Percentiles rank a stretch among this genome's conserved stretches.
Evolutionary conservation across 2,329 filamentous ascomycete genomes (phyloP).

Genomic region (Ceratocystis diversiconidia): DNA sequence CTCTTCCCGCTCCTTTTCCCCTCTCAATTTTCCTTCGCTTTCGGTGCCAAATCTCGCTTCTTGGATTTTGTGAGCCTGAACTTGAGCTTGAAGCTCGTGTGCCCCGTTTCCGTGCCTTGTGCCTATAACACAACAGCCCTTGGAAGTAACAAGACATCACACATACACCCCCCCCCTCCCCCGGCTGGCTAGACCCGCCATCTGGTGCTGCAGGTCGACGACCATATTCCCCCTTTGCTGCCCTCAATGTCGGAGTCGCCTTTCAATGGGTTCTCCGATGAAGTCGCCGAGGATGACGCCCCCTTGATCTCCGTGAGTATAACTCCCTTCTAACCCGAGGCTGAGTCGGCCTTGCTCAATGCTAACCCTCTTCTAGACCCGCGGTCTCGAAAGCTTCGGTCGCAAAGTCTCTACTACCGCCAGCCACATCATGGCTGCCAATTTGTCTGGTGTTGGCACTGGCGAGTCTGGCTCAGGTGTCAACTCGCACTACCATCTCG

Average conservation of each 20-base stretch:
- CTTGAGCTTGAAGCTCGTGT: not conserved
- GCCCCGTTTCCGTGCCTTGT: not conserved
- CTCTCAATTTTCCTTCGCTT: not conserved
- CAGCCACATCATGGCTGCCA: slow-evolving; percentile 67
- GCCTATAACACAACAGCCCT: not conserved
- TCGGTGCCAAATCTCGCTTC: not conserved
- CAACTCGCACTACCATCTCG: slow-evolving; percentile 53
- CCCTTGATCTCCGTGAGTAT: slow-evolving; percentile 19
- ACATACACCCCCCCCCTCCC: not conserved
- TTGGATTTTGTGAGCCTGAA: not conserved
- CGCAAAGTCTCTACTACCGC: slow-evolving; percentile 92
- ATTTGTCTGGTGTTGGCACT: slow-evolving; percentile 28
- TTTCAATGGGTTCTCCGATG: slow-evolving; percentile 18
- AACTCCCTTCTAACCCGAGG: not conserved
- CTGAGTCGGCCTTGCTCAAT: not conserved
- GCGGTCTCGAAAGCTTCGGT: slow-evolving; percentile 81
- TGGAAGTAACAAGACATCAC: not conserved
- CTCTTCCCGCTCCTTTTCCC: not conserved
- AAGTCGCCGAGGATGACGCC: slow-evolving; percentile 18
- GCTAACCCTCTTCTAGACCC: slow-evolving; percentile 41
- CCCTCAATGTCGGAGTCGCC: slow-evolving; percentile 18
- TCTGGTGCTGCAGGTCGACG: slow-evolving; percentile 1
- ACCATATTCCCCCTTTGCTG: not conserved
- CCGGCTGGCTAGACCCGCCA: not conserved
- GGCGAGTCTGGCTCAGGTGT: slow-evolving; percentile 39